Base-by-base conservation (phyloP, 1,284 basidiomycete genomes). In the Phylloporus sp. region DNA sequence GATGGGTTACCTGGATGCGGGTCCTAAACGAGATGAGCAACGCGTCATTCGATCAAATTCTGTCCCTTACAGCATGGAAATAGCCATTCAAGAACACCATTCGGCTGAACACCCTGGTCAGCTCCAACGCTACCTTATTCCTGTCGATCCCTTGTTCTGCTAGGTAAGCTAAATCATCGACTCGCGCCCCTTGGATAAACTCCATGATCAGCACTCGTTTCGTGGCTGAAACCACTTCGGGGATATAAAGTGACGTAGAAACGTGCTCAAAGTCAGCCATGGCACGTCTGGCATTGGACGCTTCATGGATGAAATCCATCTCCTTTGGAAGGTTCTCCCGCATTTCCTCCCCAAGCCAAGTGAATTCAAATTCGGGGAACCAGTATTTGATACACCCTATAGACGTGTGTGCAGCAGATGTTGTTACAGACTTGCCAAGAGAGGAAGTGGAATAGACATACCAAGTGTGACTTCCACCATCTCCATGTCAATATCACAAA, bases 61-160 rank as follows among this genome's bases (percentile, higher is more conserved):
- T 44, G 28, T 52, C 47, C 78, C 88, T 73, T 71, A 91, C 92
- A 39, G 88, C 93, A 79, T 94, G 92, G 75, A 94, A 94, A 85
- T 89, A 96, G 42, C 97, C 97, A 75, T 98, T 94, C 46, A 98
- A 77, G 73, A 98, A 98, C 26, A 99, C 94, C 98, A 99, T 99
- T 73, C 90, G 91, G 55, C 90, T 92, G 73, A 98, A 98, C 73
- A 97, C 94, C 65, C 90, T 81, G 8, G 91, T 87, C n/a, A 97
- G 81, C 77, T 98, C 96, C 66, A 98, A 81, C 4, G 94, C 91
- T 49, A 98, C 96, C 73, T 92, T 91, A 73, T 98, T 99, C 60
- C 97, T 85, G 77, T 99, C 95, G 70, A 99, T 98, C 59, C 88
- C 83, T 69, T 95, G 85, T 51, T 89, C 79, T 40, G 92, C 90